Percentiles rank a stretch among this genome's conserved stretches.
Conservation (phyloP, 805 yeast genomes). For the Candida qinlingensis region DNA sequence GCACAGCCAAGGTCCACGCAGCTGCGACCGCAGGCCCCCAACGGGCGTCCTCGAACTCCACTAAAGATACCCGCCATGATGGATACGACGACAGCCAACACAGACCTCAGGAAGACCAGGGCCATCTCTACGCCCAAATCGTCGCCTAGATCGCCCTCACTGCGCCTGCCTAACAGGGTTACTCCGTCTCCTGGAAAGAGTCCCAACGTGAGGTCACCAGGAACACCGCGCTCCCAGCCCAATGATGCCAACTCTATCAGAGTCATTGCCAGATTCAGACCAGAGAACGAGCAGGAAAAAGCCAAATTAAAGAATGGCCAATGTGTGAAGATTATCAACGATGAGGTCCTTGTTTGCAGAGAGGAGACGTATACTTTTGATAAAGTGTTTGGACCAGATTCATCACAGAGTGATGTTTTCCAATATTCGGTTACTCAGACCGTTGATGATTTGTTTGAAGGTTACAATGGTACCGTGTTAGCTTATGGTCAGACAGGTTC, state of each 20-base stretch:
- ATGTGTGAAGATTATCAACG: constrained; percentile 8
- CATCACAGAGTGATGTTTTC: constrained; percentile 56
- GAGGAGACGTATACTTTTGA: constrained; percentile 52
- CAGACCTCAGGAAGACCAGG: not conserved
- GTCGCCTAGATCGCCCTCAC: not conserved
- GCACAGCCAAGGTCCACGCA: not conserved
- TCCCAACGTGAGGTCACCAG: not conserved
- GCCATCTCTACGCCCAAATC: not conserved
- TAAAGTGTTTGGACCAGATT: constrained; percentile 46
- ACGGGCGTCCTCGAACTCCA: not conserved
- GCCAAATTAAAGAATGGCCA: not conserved
- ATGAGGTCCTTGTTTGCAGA: constrained; percentile 8
- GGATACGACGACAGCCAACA: not conserved
- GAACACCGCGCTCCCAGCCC: not conserved
- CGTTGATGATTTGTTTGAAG: constrained; percentile 64
- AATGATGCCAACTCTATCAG: constrained; percentile 37
- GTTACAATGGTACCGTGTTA: constrained; percentile 71
- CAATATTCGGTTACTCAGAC: constrained; percentile 54
- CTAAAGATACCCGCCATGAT: not conserved
- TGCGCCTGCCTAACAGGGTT: not conserved
- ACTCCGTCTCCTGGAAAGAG: not conserved
- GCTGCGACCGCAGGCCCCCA: not conserved
- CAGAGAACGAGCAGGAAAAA: constrained; percentile 37
- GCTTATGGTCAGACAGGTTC: constrained; percentile 85
- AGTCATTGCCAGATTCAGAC: constrained; percentile 72